These are phyloP conservation scores for Trichomonascaceae sp. DNA, from an alignment of 1,139 yeast genomes.

Conservation along the genomic window DNA sequence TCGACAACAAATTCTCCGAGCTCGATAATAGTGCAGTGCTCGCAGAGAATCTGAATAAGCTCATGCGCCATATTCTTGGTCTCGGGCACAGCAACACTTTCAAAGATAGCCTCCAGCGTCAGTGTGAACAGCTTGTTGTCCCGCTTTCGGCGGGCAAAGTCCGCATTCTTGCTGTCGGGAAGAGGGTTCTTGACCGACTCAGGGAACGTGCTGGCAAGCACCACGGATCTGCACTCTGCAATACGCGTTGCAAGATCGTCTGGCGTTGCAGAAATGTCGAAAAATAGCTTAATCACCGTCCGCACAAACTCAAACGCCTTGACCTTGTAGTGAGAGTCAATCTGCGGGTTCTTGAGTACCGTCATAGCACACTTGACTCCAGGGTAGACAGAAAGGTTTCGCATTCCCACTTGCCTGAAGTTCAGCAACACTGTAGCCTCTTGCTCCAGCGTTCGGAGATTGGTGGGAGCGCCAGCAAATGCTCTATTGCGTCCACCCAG, in stretches of 20 bases:
- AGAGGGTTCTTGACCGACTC: constrained; percentile 26
- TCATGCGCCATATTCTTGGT: constrained; percentile 53
- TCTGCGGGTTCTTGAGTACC: constrained; percentile 53
- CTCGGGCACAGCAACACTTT: constrained; percentile 63
- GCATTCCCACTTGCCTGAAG: constrained; percentile 53
- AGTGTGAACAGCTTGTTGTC: constrained; percentile 40
- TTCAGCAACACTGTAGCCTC: constrained; percentile 56
- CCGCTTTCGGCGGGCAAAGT: constrained; percentile 40
- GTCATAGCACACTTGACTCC: constrained; percentile 63
- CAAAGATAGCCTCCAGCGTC: constrained; percentile 58
- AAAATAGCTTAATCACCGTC: constrained; percentile 51
- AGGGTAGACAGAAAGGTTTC: constrained; percentile 69
- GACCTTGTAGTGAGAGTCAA: constrained; percentile 52
- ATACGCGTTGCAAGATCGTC: constrained; percentile 37
- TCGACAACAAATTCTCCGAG: constrained; percentile 63
- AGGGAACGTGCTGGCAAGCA: constrained; percentile 35
- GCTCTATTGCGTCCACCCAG: constrained; percentile 92
- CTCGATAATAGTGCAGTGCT: constrained; percentile 68
- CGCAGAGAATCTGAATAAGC: constrained; percentile 53
- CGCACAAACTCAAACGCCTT: constrained; percentile 68
- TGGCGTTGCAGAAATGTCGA: constrained; percentile 56
- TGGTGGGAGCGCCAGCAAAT: constrained; percentile 61
- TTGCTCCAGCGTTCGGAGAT: constrained; percentile 49
- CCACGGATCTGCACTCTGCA: constrained; percentile 36
- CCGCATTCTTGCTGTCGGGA: constrained; percentile 13